Percentiles rank a stretch among this genome's conserved stretches.
phyloP scores from a whole-genome alignment of 345 rosid species.

The Stellera chamaejasme region DNA sequence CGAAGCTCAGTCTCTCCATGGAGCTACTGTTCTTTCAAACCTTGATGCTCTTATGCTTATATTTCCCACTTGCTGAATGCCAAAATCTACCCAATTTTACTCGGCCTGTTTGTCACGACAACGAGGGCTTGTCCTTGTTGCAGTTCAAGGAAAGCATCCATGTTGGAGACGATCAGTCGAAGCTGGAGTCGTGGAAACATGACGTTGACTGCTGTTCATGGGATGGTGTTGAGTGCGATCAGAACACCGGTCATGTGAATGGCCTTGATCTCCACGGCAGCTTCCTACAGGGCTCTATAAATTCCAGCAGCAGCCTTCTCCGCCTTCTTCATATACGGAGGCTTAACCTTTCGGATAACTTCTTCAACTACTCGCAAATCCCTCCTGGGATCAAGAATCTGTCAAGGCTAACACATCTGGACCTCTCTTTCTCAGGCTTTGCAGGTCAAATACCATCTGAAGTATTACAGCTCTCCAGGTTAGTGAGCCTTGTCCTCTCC shows the following conservation, averaged over 20 bases:
- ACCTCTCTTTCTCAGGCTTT: slow-evolving; percentile 4
- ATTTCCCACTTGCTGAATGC: too few species aligned
- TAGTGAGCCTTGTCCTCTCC: slow-evolving; percentile 9
- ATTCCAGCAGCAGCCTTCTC: slow-evolving; percentile 13
- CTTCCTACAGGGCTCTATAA: slow-evolving; percentile 15
- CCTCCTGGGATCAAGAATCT: slow-evolving; percentile 4
- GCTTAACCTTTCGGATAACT: slow-evolving; percentile 10
- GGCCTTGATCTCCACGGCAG: slow-evolving; percentile 10
- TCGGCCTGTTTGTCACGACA: neutral
- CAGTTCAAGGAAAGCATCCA: slow-evolving; percentile 5
- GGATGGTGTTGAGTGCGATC: slow-evolving; percentile 16
- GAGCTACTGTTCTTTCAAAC: too few species aligned
- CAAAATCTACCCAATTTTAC: too few species aligned
- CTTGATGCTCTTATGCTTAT: too few species aligned
- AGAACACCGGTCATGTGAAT: slow-evolving; percentile 4
- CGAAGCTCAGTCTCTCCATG: too few species aligned
- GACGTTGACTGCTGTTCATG: neutral
- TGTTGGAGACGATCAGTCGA: neutral
- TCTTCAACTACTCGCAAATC: slow-evolving; percentile 13
- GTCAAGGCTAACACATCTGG: slow-evolving; percentile 1
- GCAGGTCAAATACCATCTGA: slow-evolving; percentile 12
- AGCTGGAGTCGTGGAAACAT: neutral
- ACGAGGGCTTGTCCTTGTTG: slow-evolving; percentile 3
- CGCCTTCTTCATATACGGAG: slow-evolving; percentile 11
- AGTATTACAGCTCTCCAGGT: slow-evolving; percentile 4